Evolutionary conservation across 2,329 filamentous ascomycete species (phyloP).

Genomic region (Trichocomaceae sp.): DNA sequence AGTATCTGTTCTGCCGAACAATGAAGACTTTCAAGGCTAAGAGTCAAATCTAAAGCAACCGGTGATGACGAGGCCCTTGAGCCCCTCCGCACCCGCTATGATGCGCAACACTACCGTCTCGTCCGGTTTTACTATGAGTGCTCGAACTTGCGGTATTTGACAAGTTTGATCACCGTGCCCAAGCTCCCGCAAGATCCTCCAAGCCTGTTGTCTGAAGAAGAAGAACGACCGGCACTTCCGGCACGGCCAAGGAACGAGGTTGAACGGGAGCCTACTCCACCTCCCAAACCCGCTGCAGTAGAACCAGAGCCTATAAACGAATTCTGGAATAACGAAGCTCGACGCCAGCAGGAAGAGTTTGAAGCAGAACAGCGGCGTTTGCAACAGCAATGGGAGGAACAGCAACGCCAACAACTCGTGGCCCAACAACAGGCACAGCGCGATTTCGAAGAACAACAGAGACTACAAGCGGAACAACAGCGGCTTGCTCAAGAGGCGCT

Average conservation of each 20-base stretch:
- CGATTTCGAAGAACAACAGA: constrained; percentile 96
- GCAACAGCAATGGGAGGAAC: constrained; percentile 77
- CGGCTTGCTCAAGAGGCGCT: constrained; percentile 85
- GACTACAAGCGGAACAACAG: constrained; percentile 79
- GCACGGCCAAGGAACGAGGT: constrained; percentile 64
- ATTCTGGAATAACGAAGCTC: constrained; percentile 93
- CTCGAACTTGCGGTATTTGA: constrained; percentile 93
- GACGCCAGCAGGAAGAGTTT: constrained; percentile 86
- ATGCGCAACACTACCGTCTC: constrained; percentile 92
- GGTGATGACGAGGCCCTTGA: constrained; percentile 90
- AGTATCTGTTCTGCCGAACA: constrained; percentile 26
- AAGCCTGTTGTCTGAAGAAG: constrained; percentile 78
- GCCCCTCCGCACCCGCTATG: constrained; percentile 79
- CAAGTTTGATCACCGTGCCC: constrained; percentile 89
- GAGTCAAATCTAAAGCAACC: constrained; percentile 52
- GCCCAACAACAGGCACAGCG: constrained; percentile 77
- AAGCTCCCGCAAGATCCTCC: constrained; percentile 93
- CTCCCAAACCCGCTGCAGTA: constrained; percentile 56
- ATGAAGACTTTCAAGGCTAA: constrained; percentile 9
- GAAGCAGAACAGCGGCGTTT: constrained; percentile 87
- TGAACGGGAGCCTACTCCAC: constrained; percentile 63
- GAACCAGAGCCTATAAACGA: constrained; percentile 95
- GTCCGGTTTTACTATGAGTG: constrained; percentile 99
- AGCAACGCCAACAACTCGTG: constrained; percentile 73
- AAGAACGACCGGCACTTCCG: constrained; percentile 74